These are phyloP conservation scores for Mariannaea elegans DNA, from an alignment of 2,329 filamentous ascomycete species.

Conservation along the genomic window DNA sequence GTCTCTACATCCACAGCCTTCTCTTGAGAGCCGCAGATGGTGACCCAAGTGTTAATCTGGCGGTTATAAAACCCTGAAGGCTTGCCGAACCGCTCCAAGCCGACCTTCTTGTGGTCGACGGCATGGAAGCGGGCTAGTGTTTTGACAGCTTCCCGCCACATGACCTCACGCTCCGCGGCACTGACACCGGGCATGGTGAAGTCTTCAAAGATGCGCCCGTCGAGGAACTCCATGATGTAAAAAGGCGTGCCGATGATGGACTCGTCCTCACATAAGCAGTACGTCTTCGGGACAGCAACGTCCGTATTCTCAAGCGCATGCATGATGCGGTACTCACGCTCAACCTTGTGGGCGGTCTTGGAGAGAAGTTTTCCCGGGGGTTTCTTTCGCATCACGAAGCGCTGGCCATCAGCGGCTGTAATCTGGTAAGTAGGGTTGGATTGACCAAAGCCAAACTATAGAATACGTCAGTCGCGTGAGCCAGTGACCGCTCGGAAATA, in stretches of 20 bases:
- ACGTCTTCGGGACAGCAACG: slow-evolving; percentile 85
- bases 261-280: slow-evolving; percentile 86
- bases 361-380: slow-evolving; percentile 93
- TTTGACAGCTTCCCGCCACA: slow-evolving; percentile 87
- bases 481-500: background rate
- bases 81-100: slow-evolving; percentile 78
- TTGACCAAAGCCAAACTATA: slow-evolving; percentile 93
- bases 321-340: slow-evolving; percentile 93
- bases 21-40: slow-evolving; percentile 82
- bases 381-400: slow-evolving; percentile 96
- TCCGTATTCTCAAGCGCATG: slow-evolving; percentile 80
- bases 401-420: slow-evolving; percentile 72
- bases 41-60: slow-evolving; percentile 84
- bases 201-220: slow-evolving; percentile 93
- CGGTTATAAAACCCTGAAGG: slow-evolving; percentile 81
- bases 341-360: slow-evolving; percentile 94
- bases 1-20: slow-evolving; percentile 80
- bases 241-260: slow-evolving; percentile 87
- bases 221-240: slow-evolving; percentile 96
- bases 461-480: slow-evolving; percentile 11
- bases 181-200: slow-evolving; percentile 79
- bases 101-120: slow-evolving; percentile 72
- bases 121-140: slow-evolving; percentile 88
- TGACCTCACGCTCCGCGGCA: slow-evolving; percentile 73
- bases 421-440: slow-evolving; percentile 97